Evolutionary conservation across 2,329 filamentous ascomycete species (phyloP).

Genomic region (Boeremia lycopersici): DNA sequence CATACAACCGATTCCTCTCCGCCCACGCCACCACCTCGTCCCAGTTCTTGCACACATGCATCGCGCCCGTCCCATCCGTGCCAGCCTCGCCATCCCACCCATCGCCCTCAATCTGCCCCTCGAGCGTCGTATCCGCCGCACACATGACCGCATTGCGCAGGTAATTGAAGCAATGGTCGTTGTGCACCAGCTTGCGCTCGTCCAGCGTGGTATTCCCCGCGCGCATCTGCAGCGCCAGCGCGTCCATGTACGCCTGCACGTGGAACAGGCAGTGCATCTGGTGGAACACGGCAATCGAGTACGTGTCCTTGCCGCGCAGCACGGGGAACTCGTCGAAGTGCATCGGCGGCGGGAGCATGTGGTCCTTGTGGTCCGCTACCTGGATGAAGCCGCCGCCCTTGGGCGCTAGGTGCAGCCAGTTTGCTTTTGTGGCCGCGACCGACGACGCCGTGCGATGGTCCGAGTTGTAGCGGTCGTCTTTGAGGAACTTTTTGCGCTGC

Average conservation of each 20-base stretch:
- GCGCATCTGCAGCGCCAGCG: slow-evolving; percentile 23
- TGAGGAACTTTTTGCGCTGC: slow-evolving; percentile 20
- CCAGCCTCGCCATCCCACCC: slow-evolving; percentile 11
- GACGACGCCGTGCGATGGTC: slow-evolving; percentile 24
- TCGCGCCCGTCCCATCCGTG: slow-evolving; percentile 26
- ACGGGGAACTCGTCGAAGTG: slow-evolving; percentile 13
- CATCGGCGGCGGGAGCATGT: slow-evolving; percentile 24
- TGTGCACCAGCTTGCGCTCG: slow-evolving; percentile 29
- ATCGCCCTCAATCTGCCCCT: slow-evolving; percentile 24
- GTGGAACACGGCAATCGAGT: slow-evolving; percentile 26
- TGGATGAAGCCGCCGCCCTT: slow-evolving; percentile 26
- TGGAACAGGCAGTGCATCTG: slow-evolving; percentile 29
- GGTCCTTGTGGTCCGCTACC: slow-evolving; percentile 6
- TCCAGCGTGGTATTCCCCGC: slow-evolving; percentile 20
- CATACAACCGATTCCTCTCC: slow-evolving; percentile 8
- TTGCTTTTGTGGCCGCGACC: slow-evolving; percentile 16
- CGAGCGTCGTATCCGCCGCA: slow-evolving; percentile 32
- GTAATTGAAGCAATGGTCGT: slow-evolving; percentile 40
- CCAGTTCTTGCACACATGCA: slow-evolving; percentile 28
- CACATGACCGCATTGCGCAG: slow-evolving; percentile 35
- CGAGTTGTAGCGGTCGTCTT: slow-evolving; percentile 20
- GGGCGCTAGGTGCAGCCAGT: slow-evolving; percentile 14
- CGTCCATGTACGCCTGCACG: slow-evolving; percentile 20
- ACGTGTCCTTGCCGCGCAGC: slow-evolving; percentile 15
- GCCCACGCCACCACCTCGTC: slow-evolving; percentile 23